Evolutionary conservation across 768 basidiomycete genomes (phyloP).

Genomic region (Leucosporidium scottii): DNA sequence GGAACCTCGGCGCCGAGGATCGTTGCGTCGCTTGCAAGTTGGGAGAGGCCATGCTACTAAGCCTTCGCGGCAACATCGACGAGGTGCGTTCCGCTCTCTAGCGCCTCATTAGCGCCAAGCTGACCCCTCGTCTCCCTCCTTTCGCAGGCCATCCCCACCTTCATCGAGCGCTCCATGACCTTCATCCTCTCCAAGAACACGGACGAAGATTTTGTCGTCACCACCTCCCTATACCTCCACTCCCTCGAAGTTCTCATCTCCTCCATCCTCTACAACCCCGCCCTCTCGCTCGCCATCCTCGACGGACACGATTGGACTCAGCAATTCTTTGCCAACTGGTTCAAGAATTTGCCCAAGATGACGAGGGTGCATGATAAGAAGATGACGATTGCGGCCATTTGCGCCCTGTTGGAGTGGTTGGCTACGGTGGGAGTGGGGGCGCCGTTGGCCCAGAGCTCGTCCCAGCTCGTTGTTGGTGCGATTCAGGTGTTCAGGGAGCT

Average conservation of each 20-base stretch:
- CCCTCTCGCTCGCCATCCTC: slow-evolving; percentile 67
- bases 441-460: slow-evolving; percentile 50
- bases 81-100: slow-evolving; percentile 51
- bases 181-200: slow-evolving; percentile 46
- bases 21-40: slow-evolving; percentile 76
- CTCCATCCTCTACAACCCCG: slow-evolving; percentile 72
- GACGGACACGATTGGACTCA: slow-evolving; percentile 59
- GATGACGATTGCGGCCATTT: slow-evolving; percentile 66
- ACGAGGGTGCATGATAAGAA: slow-evolving; percentile 89
- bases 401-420: slow-evolving; percentile 65
- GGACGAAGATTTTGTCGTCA: slow-evolving; percentile 48
- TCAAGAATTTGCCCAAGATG: slow-evolving; percentile 52
- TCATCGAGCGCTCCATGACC: slow-evolving; percentile 59
- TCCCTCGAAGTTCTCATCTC: slow-evolving; percentile 80
- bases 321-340: slow-evolving; percentile 79
- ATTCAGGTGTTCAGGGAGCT: slow-evolving; percentile 69
- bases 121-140: slow-evolving; percentile 1
- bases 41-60: slow-evolving; percentile 72
- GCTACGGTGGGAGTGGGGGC: slow-evolving; percentile 52
- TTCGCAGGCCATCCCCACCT: slow-evolving; percentile 56
- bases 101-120: background rate
- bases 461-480: slow-evolving; percentile 68
- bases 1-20: slow-evolving; percentile 74
- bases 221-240: slow-evolving; percentile 60
- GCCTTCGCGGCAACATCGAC: slow-evolving; percentile 67